Evolutionary conservation across 192 early-diverging fungal species (phyloP), one percentile per base, ranked within the genome.

Genomic region (Coemansia sp.): DNA sequence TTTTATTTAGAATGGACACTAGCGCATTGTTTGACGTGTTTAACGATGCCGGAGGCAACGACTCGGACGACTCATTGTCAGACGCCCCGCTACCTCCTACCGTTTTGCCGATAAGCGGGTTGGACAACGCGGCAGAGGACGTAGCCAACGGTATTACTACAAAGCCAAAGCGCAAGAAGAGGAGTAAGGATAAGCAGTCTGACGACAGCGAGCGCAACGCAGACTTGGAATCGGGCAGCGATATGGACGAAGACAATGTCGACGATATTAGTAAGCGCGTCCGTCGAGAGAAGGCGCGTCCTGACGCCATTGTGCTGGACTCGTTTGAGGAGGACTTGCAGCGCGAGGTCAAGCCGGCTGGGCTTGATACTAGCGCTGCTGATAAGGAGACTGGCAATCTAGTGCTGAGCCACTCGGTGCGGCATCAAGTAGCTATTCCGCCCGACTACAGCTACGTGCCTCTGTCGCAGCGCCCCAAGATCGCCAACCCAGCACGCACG

Each of bases 351-450:
- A 86, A 87, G 55, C 78, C 87, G 29, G 85, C 80, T 10, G 84
- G 84, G 2, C 77, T 81, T 46, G 88, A 77, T 70, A 75, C 79
- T 6, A 78, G 77, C 70, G 73, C 87, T 37, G 82, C 76, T 11
- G 72, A 78, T 74, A 80, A 76, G 63, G 74, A 81, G 48, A 84
- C 80, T 7, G 85, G 86, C 32, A 78, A 70, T 37, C 50, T 84
- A 4, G 82, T 84, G 21, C 62, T 85, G 36, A 76, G 73, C 65
- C 64, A 58, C 67, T 86, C 93, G 84, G 94, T 98, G 55, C 86
- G 94, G 25, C 97, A 98, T 77, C 95, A 98, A 83, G 97, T 98
- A 1, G 92, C 97, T 10, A 78, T 96, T 23, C 97, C 97, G 14
- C 89, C 89, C 0, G 89, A 86, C 58, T 97, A 95, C 84, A 14